Evolutionary conservation across 805 yeast genomes (phyloP), one percentile per base, ranked within the genome.

Genomic region (Candida peoriensis): DNA sequence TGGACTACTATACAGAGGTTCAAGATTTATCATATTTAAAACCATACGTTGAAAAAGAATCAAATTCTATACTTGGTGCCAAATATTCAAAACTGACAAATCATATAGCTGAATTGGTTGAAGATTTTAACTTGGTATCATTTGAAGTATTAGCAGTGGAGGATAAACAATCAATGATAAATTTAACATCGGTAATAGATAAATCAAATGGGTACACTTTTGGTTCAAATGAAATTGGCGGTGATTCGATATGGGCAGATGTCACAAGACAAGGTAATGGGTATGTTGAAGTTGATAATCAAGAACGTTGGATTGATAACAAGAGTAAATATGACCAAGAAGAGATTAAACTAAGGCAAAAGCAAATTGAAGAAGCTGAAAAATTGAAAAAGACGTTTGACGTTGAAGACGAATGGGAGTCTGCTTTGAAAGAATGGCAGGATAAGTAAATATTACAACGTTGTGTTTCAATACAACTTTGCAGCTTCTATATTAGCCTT

Each of bases 201-300:
- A 89, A 84, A 54, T 90, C 97, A 3, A 85, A 81, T 48, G 99
- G 99, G 0, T 93, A 93, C 55, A 72, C 84, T 46, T 87, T 86
- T 64, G 99, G 99, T 0, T 68, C 89, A 1, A 84, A 88, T 20
- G 99, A 93, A 48, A 70, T 90, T 7, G 96, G 97, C 2, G 98
- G 97, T n/a, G 99, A 93, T 54, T 76, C 90, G 0, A 78, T 93
- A 2, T 93, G 98, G 98, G 84, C 88, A n/a, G 96, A 90, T 48
- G 96, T 96, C 1, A 74, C 90, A 1, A 70, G 97, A 44, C 86
- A 84, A 53, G 80, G 89, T 25, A n/a, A n/a, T n/a, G 78, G 84
- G 9, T 58, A 68, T 30, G 57, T 69, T 28, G 76, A 53, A 23
- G 38, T 60, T 28, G 96, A 89, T 55, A 74, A 87, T 5, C 98